A percentile compares a stretch with the other conserved stretches of the same genome.
Evolutionary conservation across 208 protist genomes (phyloP).

Genomic region (Leishmania gerbilli): DNA sequence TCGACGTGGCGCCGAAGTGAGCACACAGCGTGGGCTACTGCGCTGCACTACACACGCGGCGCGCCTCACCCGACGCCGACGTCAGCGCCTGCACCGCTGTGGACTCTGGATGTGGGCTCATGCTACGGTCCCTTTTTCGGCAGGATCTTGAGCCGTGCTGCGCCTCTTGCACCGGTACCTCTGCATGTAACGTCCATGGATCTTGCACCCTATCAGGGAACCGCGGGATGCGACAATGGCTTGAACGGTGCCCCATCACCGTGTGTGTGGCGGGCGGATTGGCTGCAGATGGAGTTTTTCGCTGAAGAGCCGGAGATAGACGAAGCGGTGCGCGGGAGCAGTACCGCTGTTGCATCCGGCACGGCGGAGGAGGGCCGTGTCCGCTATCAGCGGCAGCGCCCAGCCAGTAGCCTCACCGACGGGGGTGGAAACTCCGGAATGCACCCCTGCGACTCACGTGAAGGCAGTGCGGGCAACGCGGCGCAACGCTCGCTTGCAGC

Average conservation of each 20-base stretch:
- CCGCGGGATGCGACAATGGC: not conserved
- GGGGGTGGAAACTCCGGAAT: not conserved
- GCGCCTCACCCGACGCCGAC: not conserved
- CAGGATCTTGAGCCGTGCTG: conserved; percentile 24
- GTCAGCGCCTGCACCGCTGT: conserved; percentile 33
- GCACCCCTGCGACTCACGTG: not conserved
- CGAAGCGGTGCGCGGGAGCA: not conserved
- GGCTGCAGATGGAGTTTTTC: conserved; percentile 65
- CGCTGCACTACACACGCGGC: conserved; percentile 13
- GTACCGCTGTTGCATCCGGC: not conserved
- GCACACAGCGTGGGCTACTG: conserved; percentile 21
- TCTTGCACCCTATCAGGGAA: conserved; percentile 51
- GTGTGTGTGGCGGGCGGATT: conserved; percentile 54
- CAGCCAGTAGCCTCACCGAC: not conserved
- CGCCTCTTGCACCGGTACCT: conserved; percentile 37
- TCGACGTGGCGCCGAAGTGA: conserved; percentile 17
- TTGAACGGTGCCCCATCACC: not conserved
- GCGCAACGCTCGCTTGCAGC: not conserved
- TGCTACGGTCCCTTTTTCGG: conserved; percentile 86
- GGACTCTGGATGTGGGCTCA: conserved; percentile 75
- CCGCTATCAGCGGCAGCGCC: not conserved
- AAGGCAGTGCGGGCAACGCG: not conserved
- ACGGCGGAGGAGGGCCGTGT: conserved; percentile 14
- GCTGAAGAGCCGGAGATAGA: not conserved
- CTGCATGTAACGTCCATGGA: conserved; percentile 69